Base-by-base conservation (phyloP, 208 protist genomes). In the Acanthamoeba lenticulata region DNA sequence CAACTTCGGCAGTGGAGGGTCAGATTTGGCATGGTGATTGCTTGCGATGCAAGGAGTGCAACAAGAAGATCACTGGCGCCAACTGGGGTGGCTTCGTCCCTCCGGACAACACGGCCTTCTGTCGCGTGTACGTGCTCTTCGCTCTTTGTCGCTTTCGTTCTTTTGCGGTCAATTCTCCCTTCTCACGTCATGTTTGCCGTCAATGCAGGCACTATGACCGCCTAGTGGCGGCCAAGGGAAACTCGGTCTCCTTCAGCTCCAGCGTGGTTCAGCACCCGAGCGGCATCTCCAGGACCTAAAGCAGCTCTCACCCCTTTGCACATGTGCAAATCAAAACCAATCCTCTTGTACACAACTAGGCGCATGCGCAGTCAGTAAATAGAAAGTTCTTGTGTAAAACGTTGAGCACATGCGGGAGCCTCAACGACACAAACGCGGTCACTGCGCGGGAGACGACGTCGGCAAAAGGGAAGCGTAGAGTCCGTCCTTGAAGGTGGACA, bases 71-170 rank as follows among this genome's bases (percentile, higher is more conserved):
- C 32, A 62, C 79, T 21, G 79, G 79, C 27, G 79, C 79, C 79
- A 89, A 89, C 79, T 89, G 79, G 79, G 79, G 79, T 29, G 79
- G 79, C 47, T 89, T 89, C 49, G 79, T 89, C n/a, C 47, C 79
- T 3, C 79, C 79, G 47, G 79, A 89, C 27, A 89, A 89, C 49
- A 60, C 47, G 29, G 47, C 79, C 49, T 89, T 36, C 79, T 89
- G 79, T 21, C 27, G 38, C 27, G 49, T 89, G 79, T 89, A 89
- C 49, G 79, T 62, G 34, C 21, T 19, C 5, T 36, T 0, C 24
- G 11, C 34, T 19, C 27, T 83, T 83, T n/a, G n/a, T n/a, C n/a
- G 24, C 19, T 47, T 29, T 27, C 40, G 11, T 77, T n/a, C n/a
- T n/a, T n/a, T n/a, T n/a, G n/a, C n/a, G n/a, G n/a, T n/a, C n/a